Evolutionary conservation across 495 filamentous ascomycete genomes (phyloP), one percentile per base, ranked within the genome.

Genomic region (Sporormia fimetaria): DNA sequence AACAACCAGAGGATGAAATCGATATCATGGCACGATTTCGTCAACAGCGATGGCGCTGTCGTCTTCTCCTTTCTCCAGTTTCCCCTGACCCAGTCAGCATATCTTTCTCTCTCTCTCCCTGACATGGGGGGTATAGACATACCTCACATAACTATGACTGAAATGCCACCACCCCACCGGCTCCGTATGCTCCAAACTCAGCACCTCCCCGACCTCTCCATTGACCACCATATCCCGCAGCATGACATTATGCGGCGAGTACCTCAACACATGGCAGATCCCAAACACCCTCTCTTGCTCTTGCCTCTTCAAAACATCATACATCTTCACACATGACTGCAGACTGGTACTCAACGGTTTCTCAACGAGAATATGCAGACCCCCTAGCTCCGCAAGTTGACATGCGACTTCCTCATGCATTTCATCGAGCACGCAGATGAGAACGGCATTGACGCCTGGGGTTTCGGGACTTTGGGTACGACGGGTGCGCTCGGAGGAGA

Each of bases 141-240:
- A 74, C 69, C 81, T 74, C 16, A 98, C 90, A 51, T 94, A 96
- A 51, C 76, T 83, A 62, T 98, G 90, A 1, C 80, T 66, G 56
- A 94, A 98, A 60, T 98, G 90, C 85, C 85, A 98, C 74, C 80
- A 92, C 2, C 90, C 90, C 0, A 98, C 80, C 0, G 90, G 90
- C 59, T 96, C 92, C 1, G 81, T 85, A 56, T 96, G 90, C 45
- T 88, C 83, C 24, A 96, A 66, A 9, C 78, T 84, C 15, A 93
- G 61, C 6, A 94, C 66, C 21, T 94, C 87, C n/a, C 90, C 90
- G 11, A 73, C 71, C 9, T 67, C 64, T 10, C 88, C 75, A 45
- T 78, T 66, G 3, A 85, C 67, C 3, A 95, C 66, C 2, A 98
- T 67, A 47, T 78, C 76, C 37, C 85, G 74, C 6, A 98, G 70